Evolutionary conservation across 352 stramenopile species (phyloP).

Genomic region (Pythium aristosporum): DNA sequence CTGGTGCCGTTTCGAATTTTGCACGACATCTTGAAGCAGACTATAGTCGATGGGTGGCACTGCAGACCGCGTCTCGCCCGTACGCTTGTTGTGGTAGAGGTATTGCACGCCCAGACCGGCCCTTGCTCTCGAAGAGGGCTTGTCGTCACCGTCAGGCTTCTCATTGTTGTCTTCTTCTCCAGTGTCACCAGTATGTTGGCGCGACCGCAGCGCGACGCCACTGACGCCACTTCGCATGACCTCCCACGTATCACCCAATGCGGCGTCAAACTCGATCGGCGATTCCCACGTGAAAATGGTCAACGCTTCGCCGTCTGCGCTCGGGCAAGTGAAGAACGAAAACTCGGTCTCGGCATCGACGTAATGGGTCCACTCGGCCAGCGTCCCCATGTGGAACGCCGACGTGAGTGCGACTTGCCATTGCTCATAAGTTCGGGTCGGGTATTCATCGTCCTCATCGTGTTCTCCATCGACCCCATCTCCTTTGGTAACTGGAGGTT

Average conservation of each 20-base stretch:
- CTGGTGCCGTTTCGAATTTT: constrained; percentile 66
- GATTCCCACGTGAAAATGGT: constrained; percentile 52
- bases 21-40: constrained; percentile 69
- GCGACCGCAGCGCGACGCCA: constrained; percentile 18
- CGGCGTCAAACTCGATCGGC: constrained; percentile 68
- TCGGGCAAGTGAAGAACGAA: constrained; percentile 46
- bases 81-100: constrained; percentile 65
- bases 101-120: constrained; percentile 37
- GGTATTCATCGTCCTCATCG: constrained; percentile 15
- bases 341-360: constrained; percentile 50
- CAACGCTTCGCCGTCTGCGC: constrained; percentile 1
- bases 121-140: neutral
- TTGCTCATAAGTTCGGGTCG: constrained; percentile 32
- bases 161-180: neutral
- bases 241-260: constrained; percentile 57
- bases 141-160: constrained; percentile 4
- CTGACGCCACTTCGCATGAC: constrained; percentile 40
- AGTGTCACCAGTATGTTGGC: constrained; percentile 1
- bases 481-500: neutral
- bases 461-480: constrained; percentile 20
- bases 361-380: constrained; percentile 80
- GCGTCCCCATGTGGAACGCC: constrained; percentile 50
- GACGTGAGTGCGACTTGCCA: constrained; percentile 43
- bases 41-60: constrained; percentile 57
- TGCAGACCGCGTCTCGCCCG: constrained; percentile 40